phyloP scores from a whole-genome alignment of 192 early-diverging fungal genomes.

The Mortierella antarctica region DNA sequence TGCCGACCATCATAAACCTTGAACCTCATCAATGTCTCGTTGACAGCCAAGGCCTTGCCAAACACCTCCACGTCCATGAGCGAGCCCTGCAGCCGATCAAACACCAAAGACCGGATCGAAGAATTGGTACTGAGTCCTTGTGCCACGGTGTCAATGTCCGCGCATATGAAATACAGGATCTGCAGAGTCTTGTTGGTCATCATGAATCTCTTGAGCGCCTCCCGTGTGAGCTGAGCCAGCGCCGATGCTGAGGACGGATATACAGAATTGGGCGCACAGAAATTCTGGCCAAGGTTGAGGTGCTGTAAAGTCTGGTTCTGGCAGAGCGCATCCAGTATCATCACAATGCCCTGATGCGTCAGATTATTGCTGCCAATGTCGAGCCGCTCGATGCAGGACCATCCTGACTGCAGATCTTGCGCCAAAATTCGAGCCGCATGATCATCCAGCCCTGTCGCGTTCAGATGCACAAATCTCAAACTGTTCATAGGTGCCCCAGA shows the following conservation, averaged over 20 bases:
- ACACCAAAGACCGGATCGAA: slow-evolving; percentile 16
- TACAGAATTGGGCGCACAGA: slow-evolving; percentile 6
- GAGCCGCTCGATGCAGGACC: slow-evolving; percentile 23
- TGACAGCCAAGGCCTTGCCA: slow-evolving; percentile 19
- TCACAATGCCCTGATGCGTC: slow-evolving; percentile 28
- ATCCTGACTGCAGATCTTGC: slow-evolving; percentile 17
- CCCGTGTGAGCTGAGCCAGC: slow-evolving; percentile 2
- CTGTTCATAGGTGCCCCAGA: slow-evolving; percentile 9
- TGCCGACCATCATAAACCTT: slow-evolving; percentile 30
- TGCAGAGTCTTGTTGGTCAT: slow-evolving; percentile 28
- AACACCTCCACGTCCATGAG: slow-evolving; percentile 24
- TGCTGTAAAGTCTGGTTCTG: slow-evolving; percentile 21
- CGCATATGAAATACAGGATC: slow-evolving; percentile 22
- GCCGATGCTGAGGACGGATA: slow-evolving; percentile 12
- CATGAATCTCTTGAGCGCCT: slow-evolving; percentile 18
- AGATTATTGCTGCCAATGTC: slow-evolving; percentile 27
- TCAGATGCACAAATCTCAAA: slow-evolving; percentile 25
- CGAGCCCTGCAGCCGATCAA: slow-evolving; percentile 30
- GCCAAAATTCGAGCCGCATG: slow-evolving; percentile 22
- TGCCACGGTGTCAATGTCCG: slow-evolving; percentile 19
- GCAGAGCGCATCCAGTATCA: slow-evolving; percentile 27
- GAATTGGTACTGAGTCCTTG: slow-evolving; percentile 17
- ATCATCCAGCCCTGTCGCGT: slow-evolving; percentile 25
- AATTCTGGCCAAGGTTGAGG: slow-evolving; percentile 33
- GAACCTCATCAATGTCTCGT: slow-evolving; percentile 34